Conservation (phyloP, 805 yeast species). For the Kodamaea fukazawae region DNA sequence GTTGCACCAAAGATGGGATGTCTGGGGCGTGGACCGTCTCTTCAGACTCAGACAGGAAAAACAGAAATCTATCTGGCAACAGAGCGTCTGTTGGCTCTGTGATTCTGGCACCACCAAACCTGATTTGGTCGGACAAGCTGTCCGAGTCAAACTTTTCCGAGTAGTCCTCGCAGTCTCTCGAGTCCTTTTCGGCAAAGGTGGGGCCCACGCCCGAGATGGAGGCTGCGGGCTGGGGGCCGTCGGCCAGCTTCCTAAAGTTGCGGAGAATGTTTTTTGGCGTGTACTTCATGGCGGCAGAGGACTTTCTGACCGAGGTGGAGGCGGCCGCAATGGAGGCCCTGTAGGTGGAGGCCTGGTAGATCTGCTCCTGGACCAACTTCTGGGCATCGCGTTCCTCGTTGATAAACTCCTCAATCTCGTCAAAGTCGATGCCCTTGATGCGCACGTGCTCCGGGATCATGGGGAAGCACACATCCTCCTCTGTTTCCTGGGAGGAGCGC, state of each 20-base stretch:
- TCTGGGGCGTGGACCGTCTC: constrained; percentile 30
- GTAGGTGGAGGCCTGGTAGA: no score
- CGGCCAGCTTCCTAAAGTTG: not conserved
- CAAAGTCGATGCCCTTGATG: constrained; percentile 82
- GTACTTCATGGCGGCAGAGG: constrained; percentile 57
- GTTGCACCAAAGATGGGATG: constrained; percentile 21
- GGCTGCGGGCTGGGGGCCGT: no score
- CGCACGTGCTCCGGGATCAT: constrained; percentile 63
- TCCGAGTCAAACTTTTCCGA: not conserved
- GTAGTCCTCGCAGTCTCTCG: not conserved
- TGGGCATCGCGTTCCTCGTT: constrained; percentile 55
- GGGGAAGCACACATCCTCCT: constrained; percentile 97
- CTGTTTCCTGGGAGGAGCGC: constrained; percentile 83
- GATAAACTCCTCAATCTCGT: constrained; percentile 82
- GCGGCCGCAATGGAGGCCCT: constrained; percentile 4
- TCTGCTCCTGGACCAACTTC: constrained; percentile 15
- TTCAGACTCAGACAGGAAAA: constrained; percentile 25
- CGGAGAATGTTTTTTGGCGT: constrained; percentile 47
- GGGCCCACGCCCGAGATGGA: no score
- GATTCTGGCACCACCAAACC: constrained; percentile 39
- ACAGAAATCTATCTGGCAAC: constrained; percentile 53
- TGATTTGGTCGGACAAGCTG: constrained; percentile 28
- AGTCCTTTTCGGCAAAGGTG: constrained; percentile 9
- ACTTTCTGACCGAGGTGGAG: constrained; percentile 8
- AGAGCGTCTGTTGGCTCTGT: constrained; percentile 19